Percentiles rank a stretch among this genome's conserved stretches.
phyloP scores from a whole-genome alignment of 2,329 filamentous ascomycete species.

The Fonsecaea monophora region DNA sequence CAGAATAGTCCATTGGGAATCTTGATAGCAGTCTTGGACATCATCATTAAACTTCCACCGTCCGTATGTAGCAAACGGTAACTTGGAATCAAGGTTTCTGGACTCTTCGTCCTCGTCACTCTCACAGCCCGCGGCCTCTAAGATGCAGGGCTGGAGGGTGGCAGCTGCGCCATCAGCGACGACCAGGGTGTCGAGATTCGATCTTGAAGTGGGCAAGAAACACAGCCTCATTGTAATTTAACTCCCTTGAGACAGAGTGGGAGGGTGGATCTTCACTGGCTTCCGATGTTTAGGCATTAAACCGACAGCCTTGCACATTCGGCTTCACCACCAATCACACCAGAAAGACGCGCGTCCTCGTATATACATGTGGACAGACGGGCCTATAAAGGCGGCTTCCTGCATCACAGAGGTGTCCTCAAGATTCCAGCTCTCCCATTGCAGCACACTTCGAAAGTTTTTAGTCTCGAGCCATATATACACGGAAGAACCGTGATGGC shows the following conservation, averaged over 20 bases:
- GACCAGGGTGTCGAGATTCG: not conserved
- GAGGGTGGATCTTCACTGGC: not conserved
- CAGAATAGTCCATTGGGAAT: not conserved
- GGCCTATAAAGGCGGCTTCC: not conserved
- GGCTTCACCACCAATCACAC: not conserved
- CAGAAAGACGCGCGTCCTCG: not conserved
- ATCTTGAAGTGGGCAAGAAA: not conserved
- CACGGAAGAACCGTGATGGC: not conserved
- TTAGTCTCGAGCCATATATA: not conserved
- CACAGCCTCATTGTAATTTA: not conserved
- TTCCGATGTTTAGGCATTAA: conserved; percentile 2
- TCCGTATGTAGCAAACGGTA: not conserved
- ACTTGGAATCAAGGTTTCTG: not conserved
- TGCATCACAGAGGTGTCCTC: not conserved
- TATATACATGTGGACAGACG: not conserved
- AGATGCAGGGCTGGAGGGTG: not conserved
- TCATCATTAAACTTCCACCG: not conserved
- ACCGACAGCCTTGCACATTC: not conserved
- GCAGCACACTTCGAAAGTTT: not conserved
- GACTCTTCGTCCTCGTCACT: not conserved
- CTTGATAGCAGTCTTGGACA: not conserved
- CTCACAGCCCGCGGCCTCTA: not conserved
- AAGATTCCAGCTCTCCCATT: not conserved
- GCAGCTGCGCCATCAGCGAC: not conserved
- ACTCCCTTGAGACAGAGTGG: not conserved